A percentile compares a stretch with the other conserved stretches of the same genome.
phyloP scores from a whole-genome alignment of 805 yeast species.

The Wickerhamiella brachini region DNA sequence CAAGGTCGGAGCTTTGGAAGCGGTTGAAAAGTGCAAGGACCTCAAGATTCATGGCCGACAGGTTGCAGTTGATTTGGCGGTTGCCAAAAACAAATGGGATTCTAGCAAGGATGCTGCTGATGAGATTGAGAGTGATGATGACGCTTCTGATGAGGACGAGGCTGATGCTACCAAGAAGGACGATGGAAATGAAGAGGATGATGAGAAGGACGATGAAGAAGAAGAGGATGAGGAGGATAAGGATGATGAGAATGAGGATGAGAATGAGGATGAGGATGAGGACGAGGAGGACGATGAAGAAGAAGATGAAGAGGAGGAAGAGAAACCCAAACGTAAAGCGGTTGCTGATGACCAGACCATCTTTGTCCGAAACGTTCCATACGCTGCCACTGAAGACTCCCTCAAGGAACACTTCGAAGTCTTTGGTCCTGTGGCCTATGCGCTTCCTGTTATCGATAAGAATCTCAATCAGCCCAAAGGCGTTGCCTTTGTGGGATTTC shows the following conservation, averaged over 20 bases:
- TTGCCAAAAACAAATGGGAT: conserved; percentile 76
- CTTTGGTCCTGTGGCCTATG: conserved; percentile 84
- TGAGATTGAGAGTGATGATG: conserved; percentile 3
- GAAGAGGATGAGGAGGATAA: conserved; percentile 13
- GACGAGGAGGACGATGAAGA: conserved; percentile 27
- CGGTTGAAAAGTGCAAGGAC: conserved; percentile 61
- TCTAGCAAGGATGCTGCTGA: conserved; percentile 25
- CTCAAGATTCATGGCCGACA: conserved; percentile 76
- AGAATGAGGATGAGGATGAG: conserved; percentile 25
- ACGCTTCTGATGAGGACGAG: conserved; percentile 12
- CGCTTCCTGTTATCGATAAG: conserved; percentile 82
- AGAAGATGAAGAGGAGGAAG: conserved; percentile 19
- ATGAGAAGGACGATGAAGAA: conserved; percentile 23
- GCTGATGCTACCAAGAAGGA: conserved; percentile 31
- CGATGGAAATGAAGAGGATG: conserved; percentile 20
- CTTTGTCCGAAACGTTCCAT: conserved; percentile 87
- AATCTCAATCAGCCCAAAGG: conserved; percentile 82
- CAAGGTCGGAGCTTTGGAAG: conserved; percentile 59
- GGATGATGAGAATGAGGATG: conserved; percentile 19
- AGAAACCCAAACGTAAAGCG: conserved; percentile 21
- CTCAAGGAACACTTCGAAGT: conserved; percentile 62
- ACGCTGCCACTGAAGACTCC: conserved; percentile 76
- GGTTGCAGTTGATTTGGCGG: conserved; percentile 88
- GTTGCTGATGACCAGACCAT: conserved; percentile 35
- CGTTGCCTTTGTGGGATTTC: conserved; percentile 87